Percentiles rank a stretch among this genome's conserved stretches.
Conservation (phyloP, 2,329 filamentous ascomycete species). For the Fusarium sp. region DNA sequence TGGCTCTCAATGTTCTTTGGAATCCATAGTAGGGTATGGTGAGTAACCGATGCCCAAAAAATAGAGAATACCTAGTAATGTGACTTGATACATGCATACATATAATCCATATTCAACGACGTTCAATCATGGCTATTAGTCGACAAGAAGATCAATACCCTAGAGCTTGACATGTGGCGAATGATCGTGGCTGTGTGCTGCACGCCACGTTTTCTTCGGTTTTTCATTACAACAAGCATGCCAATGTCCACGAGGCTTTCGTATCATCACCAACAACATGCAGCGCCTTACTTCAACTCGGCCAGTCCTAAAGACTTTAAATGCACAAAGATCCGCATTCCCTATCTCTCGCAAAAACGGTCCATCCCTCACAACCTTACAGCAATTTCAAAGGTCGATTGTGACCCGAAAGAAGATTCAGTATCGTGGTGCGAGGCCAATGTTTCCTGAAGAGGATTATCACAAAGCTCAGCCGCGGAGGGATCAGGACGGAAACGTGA, state of each 20-base stretch:
- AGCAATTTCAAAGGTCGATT: background rate
- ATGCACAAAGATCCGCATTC: accelerated
- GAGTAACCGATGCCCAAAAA: accelerated
- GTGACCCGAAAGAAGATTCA: background rate
- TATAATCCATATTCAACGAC: background rate
- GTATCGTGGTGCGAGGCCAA: background rate
- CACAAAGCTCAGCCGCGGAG: constrained; percentile 19
- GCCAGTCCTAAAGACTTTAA: too few relatives aligned
- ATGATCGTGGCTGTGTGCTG: background rate
- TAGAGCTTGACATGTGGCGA: background rate
- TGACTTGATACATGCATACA: accelerated
- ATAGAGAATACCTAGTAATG: too few relatives aligned
- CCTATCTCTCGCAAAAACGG: accelerated
- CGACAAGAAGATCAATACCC: background rate
- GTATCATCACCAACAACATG: background rate
- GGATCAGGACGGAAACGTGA: constrained; percentile 56
- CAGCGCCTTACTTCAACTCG: background rate
- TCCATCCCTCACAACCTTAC: background rate
- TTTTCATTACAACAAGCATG: background rate
- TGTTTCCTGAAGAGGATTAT: constrained; percentile 7
- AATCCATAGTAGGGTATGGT: accelerated
- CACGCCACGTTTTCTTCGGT: background rate
- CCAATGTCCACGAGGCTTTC: background rate
- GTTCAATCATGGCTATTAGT: background rate
- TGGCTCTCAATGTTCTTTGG: background rate